A percentile compares a stretch with the other conserved stretches of the same genome.
phyloP scores from a whole-genome alignment of 371 early-diverging fungal species.

The Syncephalis plumigaleata region DNA sequence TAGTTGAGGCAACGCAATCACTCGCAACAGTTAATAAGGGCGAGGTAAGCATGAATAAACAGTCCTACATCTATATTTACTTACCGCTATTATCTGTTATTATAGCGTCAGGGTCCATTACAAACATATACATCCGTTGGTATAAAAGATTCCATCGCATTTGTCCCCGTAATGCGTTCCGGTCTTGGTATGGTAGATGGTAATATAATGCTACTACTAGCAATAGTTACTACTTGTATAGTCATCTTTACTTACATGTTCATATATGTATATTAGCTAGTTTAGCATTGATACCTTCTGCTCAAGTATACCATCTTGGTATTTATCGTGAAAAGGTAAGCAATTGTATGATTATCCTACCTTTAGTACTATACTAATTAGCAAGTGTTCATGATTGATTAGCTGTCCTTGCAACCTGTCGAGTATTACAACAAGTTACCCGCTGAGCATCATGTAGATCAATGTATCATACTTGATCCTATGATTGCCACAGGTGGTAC shows the following conservation, averaged over 20 bases:
- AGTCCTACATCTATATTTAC: slow-evolving; percentile 7
- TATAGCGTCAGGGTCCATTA: slow-evolving; percentile 23
- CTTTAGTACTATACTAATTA: background rate
- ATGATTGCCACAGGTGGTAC: slow-evolving; percentile 79
- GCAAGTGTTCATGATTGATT: background rate
- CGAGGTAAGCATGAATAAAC: slow-evolving; percentile 13
- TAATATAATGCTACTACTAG: slow-evolving; percentile 10
- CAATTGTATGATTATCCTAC: background rate
- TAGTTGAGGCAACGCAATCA: slow-evolving; percentile 45
- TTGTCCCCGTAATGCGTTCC: slow-evolving; percentile 72
- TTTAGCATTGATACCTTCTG: slow-evolving; percentile 45
- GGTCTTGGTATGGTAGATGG: slow-evolving; percentile 58
- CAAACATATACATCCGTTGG: slow-evolving; percentile 25
- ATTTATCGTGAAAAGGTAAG: slow-evolving; percentile 63
- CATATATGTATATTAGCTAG: slow-evolving; percentile 30
- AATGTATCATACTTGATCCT: slow-evolving; percentile 66
- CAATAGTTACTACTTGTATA: background rate
- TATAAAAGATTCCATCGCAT: slow-evolving; percentile 33
- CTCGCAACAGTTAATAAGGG: slow-evolving; percentile 20
- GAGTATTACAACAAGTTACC: slow-evolving; percentile 90
- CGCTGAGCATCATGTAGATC: slow-evolving; percentile 34
- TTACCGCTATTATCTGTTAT: background rate
- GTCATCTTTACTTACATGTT: background rate
- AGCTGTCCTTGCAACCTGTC: slow-evolving; percentile 64
- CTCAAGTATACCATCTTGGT: slow-evolving; percentile 62